Conservation (phyloP, 305 asterid species). For the Galium porrigens region DNA sequence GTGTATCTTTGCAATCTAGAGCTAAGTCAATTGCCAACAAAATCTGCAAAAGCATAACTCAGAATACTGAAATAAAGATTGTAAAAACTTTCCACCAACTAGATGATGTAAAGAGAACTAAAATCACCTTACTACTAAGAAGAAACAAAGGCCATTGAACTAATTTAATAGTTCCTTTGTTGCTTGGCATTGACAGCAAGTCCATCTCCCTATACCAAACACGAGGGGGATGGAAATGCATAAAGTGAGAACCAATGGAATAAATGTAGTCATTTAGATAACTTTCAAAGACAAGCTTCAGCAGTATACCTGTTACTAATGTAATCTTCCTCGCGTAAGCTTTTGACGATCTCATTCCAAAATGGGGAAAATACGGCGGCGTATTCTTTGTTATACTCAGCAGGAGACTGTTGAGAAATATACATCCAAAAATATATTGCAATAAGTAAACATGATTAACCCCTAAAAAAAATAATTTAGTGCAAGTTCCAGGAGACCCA, state of each 20-base stretch:
- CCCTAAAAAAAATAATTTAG: too few species aligned
- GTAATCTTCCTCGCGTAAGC: conserved; percentile 96
- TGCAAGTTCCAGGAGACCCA: too few species aligned
- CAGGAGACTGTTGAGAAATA: conserved; percentile 29
- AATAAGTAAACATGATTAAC: too few species aligned
- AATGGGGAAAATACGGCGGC: conserved; percentile 90
- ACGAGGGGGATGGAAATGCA: not conserved
- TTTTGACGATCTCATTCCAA: conserved; percentile 93
- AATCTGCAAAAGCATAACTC: conserved; percentile 39
- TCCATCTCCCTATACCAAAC: conserved; percentile 70
- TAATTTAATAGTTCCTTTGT: conserved; percentile 67
- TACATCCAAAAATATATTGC: not conserved
- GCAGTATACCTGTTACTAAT: conserved; percentile 64
- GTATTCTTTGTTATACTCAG: conserved; percentile 50
- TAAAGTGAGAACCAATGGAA: conserved; percentile 8
- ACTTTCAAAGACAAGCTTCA: conserved; percentile 10
- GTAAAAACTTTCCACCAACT: conserved; percentile 14
- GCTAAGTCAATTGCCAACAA: conserved; percentile 91
- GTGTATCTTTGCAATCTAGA: conserved; percentile 91
- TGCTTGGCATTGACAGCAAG: conserved; percentile 97
- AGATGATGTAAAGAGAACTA: conserved; percentile 12
- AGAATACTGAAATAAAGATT: conserved; percentile 11
- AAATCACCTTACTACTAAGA: conserved; percentile 80
- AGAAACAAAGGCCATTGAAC: conserved; percentile 99
- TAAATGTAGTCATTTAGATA: conserved; percentile 1